Base-by-base conservation (phyloP, 352 stramenopile species). In the Phytophthora litchii region DNA sequence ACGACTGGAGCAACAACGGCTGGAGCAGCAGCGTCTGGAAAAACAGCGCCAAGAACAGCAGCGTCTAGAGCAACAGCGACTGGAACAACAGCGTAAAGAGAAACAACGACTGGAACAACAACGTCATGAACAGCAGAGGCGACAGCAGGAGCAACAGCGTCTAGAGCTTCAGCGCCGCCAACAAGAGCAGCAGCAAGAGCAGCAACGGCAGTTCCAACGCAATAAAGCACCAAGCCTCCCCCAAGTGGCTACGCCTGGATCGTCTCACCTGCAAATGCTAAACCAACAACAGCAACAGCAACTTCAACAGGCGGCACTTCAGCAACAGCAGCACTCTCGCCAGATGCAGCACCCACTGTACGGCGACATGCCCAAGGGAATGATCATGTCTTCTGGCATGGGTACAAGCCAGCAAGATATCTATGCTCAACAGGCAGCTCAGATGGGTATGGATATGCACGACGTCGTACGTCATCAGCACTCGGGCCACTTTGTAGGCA, bases 391-490 rank as follows among this genome's bases (percentile, higher is more conserved):
- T 35, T 68, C 67, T 20, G 71, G 68, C 1, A 52, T 86, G 43
- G 63, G 67, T 23, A 51, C 60, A 6, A 54, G 41, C 16, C 76
- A 83, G 35, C 73, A 86, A 65, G 76, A 86, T 23, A 64, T 86
- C 6, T 86, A 83, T 34, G 62, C 31, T 14, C 74, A 83, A 41
- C 74, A 83, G 40, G 59, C 74, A 20, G 68, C 74, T 35, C 74
- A 80, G 35, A 79, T 83, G 65, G 65, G 74, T 9, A 80, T 86
- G 59, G 74, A 86, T 19, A 77, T 86, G 59, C 76, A 86, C 42
- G 76, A 83, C 31, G 71, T 83, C 16, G 67, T 78, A 48, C 71
- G 76, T 4, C 68, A 79, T 27, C 76, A 83, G 38, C 67, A 82
- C 42, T 69, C 66, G 31, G 60, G 54, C 21, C 70, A 76, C 34